Conservation (phyloP, 2,329 filamentous ascomycete species). For the Cucurbitaria berberidis region DNA sequence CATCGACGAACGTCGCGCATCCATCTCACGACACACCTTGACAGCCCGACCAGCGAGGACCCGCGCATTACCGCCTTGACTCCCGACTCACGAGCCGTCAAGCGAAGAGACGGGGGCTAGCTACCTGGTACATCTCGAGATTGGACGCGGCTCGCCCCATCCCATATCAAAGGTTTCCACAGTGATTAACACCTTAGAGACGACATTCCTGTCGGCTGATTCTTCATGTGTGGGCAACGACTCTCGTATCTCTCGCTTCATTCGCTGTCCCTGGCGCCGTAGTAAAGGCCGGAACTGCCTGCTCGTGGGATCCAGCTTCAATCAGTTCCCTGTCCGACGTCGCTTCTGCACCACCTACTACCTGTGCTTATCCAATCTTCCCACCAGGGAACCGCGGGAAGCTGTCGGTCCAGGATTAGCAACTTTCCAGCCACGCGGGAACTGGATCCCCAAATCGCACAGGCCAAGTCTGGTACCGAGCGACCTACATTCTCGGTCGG, state of each 20-base stretch:
- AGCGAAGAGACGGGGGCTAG: slow-evolving; percentile 15
- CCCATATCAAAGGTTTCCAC: slow-evolving; percentile 7
- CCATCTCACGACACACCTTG: slow-evolving; percentile 24
- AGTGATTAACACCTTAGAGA: background rate
- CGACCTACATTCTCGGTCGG: slow-evolving; percentile 16
- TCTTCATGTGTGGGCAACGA: slow-evolving; percentile 7
- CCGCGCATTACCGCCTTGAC: slow-evolving; percentile 25
- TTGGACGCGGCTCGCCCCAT: slow-evolving; percentile 15
- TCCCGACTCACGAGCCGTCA: slow-evolving; percentile 17
- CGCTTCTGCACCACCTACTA: slow-evolving; percentile 20
- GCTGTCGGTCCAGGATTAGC: slow-evolving; percentile 26
- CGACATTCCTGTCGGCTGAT: slow-evolving; percentile 10
- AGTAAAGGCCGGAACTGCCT: slow-evolving; percentile 7
- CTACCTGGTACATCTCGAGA: slow-evolving; percentile 15
- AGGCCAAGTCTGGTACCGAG: slow-evolving; percentile 22
- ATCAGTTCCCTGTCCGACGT: slow-evolving; percentile 13
- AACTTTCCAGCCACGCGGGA: slow-evolving; percentile 27
- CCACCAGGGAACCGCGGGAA: slow-evolving; percentile 21
- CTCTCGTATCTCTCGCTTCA: slow-evolving; percentile 5
- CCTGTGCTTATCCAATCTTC: slow-evolving; percentile 19
- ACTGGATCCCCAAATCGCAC: slow-evolving; percentile 29
- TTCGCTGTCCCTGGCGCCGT: slow-evolving; percentile 11
- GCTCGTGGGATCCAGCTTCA: slow-evolving; percentile 10
- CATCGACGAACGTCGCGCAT: slow-evolving; percentile 19
- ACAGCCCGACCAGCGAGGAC: slow-evolving; percentile 25